These are phyloP conservation scores for Flaveria bidentis DNA, from an alignment of 129 eudicot genomes.

Conservation along the genomic window DNA sequence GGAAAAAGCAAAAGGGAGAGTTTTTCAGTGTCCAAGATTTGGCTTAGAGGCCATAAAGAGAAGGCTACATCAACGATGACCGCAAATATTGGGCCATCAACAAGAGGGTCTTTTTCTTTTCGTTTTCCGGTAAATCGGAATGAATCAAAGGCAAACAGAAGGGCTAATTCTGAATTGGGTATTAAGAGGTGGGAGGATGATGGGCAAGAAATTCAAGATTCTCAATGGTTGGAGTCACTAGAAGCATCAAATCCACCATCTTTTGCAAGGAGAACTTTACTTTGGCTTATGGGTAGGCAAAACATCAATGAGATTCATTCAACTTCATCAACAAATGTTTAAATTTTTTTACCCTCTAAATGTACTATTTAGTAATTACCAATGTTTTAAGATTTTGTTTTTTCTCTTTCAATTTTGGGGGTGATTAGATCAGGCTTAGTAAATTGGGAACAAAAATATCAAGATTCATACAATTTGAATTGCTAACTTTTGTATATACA, in stretches of 20 bases:
- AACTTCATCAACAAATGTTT: constrained; percentile 39
- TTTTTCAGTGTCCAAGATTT: constrained; percentile 72
- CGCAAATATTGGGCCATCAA: constrained; percentile 38
- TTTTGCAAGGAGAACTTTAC: constrained; percentile 66
- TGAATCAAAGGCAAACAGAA: constrained; percentile 34
- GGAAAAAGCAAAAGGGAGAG: constrained; percentile 61
- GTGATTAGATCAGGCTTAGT: not conserved
- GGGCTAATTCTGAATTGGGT: constrained; percentile 52
- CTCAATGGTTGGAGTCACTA: constrained; percentile 51
- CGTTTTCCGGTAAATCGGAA: constrained; percentile 46
- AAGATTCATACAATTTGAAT: not conserved
- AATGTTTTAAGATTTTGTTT: not conserved
- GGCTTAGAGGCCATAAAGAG: constrained; percentile 68
- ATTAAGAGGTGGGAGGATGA: constrained; percentile 43
- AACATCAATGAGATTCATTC: constrained; percentile 65
- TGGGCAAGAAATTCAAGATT: constrained; percentile 49
- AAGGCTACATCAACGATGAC: constrained; percentile 26
- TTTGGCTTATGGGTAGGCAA: constrained; percentile 75
- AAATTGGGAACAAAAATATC: not conserved
- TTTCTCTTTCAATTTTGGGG: not conserved
- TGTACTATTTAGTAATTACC: not conserved
- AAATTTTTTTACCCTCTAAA: constrained; percentile 6
- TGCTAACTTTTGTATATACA: not conserved
- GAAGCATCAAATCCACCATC: constrained; percentile 55
- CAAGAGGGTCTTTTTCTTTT: constrained; percentile 62